Percentiles rank a stretch among this genome's conserved stretches.
Evolutionary conservation across 129 eudicot genomes (phyloP).

Genomic region (Heracleum sosnowskyi): DNA sequence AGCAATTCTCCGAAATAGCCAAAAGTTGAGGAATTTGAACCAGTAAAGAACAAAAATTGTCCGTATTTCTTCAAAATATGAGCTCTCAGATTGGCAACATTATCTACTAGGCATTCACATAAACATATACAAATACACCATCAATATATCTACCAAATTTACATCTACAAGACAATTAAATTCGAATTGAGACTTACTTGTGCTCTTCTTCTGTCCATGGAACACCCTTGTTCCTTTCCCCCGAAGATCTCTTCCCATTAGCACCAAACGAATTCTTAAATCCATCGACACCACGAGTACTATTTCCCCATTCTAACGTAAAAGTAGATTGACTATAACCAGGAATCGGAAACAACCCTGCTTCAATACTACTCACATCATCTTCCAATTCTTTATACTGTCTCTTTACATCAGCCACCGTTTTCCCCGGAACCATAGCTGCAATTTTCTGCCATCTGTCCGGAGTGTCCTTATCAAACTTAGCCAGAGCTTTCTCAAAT

Average conservation of each 20-base stretch:
- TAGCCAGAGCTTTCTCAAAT: conserved; percentile 94
- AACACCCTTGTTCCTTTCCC: conserved; percentile 89
- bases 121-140: neutral
- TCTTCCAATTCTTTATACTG: conserved; percentile 81
- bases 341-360: conserved; percentile 69
- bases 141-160: neutral
- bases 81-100: neutral
- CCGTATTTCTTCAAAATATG: neutral
- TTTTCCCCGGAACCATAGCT: conserved; percentile 90
- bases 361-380: conserved; percentile 89
- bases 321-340: conserved; percentile 57
- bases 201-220: conserved; percentile 99
- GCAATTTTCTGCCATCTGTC: conserved; percentile 95
- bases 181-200: conserved; percentile 38
- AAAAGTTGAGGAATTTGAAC: neutral
- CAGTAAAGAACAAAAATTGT: neutral
- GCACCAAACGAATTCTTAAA: conserved; percentile 33
- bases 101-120: neutral
- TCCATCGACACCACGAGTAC: conserved; percentile 41
- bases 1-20: neutral
- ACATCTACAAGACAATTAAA: neutral
- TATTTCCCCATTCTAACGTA: conserved; percentile 72
- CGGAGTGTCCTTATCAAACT: conserved; percentile 77
- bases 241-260: conserved; percentile 36
- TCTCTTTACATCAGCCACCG: conserved; percentile 71